A percentile compares a stretch with the other conserved stretches of the same genome.
These are phyloP conservation scores for Lodderomyces pseudojiufengensis DNA, from an alignment of 1,139 yeast species.

Conservation along the genomic window DNA sequence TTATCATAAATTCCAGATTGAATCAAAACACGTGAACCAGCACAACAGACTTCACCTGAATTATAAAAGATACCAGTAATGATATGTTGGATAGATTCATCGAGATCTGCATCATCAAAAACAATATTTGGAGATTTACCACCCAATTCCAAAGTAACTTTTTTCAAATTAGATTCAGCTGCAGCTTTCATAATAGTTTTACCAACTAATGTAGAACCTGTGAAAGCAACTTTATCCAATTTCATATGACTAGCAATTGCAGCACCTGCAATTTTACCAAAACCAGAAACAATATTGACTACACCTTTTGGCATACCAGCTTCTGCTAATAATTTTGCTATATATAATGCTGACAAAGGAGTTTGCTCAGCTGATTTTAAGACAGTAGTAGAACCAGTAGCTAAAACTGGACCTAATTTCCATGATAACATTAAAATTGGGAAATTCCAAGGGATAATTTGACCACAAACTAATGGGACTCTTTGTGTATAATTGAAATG, in stretches of 20 bases:
- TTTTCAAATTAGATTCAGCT: constrained; percentile 65
- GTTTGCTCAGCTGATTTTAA: constrained; percentile 82
- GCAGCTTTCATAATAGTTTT: constrained; percentile 70
- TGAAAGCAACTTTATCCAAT: constrained; percentile 77
- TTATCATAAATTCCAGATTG: constrained; percentile 75
- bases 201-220: constrained; percentile 85
- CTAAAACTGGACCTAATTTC: constrained; percentile 84
- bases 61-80: constrained; percentile 61
- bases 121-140: constrained; percentile 84
- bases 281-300: constrained; percentile 70
- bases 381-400: constrained; percentile 77
- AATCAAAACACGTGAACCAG: constrained; percentile 77
- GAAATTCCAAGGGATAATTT: constrained; percentile 86
- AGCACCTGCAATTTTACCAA: constrained; percentile 74
- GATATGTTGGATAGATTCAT: constrained; percentile 57
- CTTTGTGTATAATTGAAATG: constrained; percentile 57
- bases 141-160: constrained; percentile 80
- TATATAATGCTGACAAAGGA: constrained; percentile 71
- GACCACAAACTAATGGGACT: constrained; percentile 78
- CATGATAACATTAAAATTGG: constrained; percentile 81
- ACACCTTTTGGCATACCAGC: constrained; percentile 83
- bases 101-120: constrained; percentile 68
- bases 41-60: constrained; percentile 87
- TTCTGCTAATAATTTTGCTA: constrained; percentile 56
- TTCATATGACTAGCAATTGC: constrained; percentile 65